phyloP scores from a whole-genome alignment of 1,284 basidiomycete species.

The Athelia sp. region DNA sequence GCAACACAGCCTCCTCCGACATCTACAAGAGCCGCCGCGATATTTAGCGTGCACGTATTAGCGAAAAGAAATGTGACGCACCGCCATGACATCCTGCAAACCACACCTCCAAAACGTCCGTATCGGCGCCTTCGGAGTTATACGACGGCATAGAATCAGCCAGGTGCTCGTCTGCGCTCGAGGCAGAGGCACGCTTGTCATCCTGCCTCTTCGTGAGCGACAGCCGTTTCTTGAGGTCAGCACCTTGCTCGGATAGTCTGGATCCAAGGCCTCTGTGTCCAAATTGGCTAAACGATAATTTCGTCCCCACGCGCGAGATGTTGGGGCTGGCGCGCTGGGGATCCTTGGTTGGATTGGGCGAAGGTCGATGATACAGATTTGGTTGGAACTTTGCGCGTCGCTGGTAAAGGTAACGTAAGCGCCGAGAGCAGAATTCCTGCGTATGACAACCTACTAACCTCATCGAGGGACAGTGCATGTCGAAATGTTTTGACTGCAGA shows the following conservation, averaged over 20 bases:
- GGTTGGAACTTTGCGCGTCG: slow-evolving; percentile 50
- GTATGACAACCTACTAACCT: slow-evolving; percentile 28
- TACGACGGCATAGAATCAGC: not conserved
- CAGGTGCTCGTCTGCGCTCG: not conserved
- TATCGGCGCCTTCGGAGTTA: slow-evolving; percentile 7
- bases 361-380: slow-evolving; percentile 40
- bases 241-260: slow-evolving; percentile 10
- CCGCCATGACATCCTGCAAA: slow-evolving; percentile 58
- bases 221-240: not conserved
- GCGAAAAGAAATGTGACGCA: slow-evolving; percentile 21
- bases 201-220: not conserved
- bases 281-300: not conserved
- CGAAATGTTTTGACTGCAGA: slow-evolving; percentile 53
- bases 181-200: not conserved
- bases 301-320: too few relatives aligned
- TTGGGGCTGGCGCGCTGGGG: slow-evolving; percentile 14
- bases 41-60: slow-evolving; percentile 29
- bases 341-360: slow-evolving; percentile 17
- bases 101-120: slow-evolving; percentile 61
- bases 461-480: slow-evolving; percentile 62
- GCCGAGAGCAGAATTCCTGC: not conserved
- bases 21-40: slow-evolving; percentile 40
- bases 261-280: slow-evolving; percentile 11
- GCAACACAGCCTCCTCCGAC: slow-evolving; percentile 59
- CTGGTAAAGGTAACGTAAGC: slow-evolving; percentile 20